These are phyloP conservation scores for Phytophthora palmivora DNA, from an alignment of 352 stramenopile species.

Conservation along the genomic window DNA sequence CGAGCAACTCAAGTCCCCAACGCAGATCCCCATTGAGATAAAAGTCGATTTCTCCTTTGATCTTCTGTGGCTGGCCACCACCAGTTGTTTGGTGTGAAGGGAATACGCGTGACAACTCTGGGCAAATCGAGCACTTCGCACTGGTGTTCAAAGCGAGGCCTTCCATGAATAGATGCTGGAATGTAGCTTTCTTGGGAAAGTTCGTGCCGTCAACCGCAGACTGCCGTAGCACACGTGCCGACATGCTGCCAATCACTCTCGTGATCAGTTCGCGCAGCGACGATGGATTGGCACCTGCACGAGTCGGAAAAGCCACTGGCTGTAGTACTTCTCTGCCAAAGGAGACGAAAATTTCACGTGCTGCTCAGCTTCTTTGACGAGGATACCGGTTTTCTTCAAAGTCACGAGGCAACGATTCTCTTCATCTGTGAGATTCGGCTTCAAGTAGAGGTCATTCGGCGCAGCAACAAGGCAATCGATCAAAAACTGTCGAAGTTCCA, in stretches of 20 bases:
- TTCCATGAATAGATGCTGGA: constrained; percentile 31
- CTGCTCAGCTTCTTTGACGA: constrained; percentile 4
- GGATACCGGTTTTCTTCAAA: constrained; percentile 8
- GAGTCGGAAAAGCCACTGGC: constrained; percentile 22
- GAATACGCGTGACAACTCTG: constrained; percentile 15
- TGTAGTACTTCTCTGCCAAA: not conserved
- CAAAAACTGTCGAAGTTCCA: not conserved
- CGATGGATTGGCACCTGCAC: constrained; percentile 11
- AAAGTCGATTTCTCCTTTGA: constrained; percentile 5
- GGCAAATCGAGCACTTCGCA: constrained; percentile 10
- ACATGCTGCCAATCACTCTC: constrained; percentile 24
- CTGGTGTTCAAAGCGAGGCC: constrained; percentile 2
- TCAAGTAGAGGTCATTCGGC: not conserved
- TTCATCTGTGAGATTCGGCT: not conserved
- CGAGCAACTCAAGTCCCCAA: constrained; percentile 8
- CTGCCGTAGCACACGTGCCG: constrained; percentile 8
- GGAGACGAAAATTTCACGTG: constrained; percentile 19
- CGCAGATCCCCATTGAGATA: constrained; percentile 10
- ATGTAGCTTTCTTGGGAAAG: constrained; percentile 26
- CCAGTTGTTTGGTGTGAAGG: no score
- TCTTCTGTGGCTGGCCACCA: not conserved
- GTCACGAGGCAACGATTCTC: not conserved
- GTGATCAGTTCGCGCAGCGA: constrained; percentile 24
- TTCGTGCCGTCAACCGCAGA: not conserved
- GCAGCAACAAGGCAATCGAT: not conserved